A percentile compares a stretch with the other conserved stretches of the same genome.
These are phyloP conservation scores for Candida ponderosae DNA, from an alignment of 805 yeast genomes.

Conservation along the genomic window DNA sequence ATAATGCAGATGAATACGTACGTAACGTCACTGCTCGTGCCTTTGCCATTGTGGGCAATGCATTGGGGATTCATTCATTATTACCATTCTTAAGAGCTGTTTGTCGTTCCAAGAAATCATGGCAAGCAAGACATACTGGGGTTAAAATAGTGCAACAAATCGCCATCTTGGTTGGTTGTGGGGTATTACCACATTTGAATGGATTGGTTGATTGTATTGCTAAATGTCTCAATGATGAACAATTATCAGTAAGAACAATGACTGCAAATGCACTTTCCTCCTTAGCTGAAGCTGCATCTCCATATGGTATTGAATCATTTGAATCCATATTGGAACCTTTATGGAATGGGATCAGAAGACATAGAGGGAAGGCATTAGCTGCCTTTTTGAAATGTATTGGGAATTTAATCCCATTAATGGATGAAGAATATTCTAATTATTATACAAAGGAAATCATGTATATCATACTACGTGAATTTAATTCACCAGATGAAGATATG, in stretches of 20 bases:
- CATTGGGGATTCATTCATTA: constrained; percentile 64
- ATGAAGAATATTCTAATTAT: constrained; percentile 68
- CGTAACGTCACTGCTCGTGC: constrained; percentile 71
- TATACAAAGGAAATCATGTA: constrained; percentile 70
- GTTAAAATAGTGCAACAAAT: constrained; percentile 69
- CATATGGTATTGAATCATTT: constrained; percentile 87
- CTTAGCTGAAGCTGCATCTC: constrained; percentile 74
- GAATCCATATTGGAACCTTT: constrained; percentile 60
- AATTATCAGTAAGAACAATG: constrained; percentile 54
- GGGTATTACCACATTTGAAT: constrained; percentile 65
- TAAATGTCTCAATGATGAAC: constrained; percentile 58
- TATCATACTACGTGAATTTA: constrained; percentile 62
- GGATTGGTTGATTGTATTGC: constrained; percentile 55
- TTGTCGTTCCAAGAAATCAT: constrained; percentile 63
- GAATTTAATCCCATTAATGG: constrained; percentile 78
- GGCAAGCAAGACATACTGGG: constrained; percentile 85
- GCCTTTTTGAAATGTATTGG: constrained; percentile 75
- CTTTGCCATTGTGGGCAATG: constrained; percentile 75
- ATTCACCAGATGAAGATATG: constrained; percentile 85
- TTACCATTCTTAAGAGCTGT: constrained; percentile 81
- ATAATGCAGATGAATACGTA: constrained; percentile 72
- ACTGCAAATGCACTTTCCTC: constrained; percentile 68
- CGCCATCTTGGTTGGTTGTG: constrained; percentile 59
- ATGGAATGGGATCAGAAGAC: constrained; percentile 72
- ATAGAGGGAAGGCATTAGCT: constrained; percentile 72